Conservation (phyloP, 2,329 filamentous ascomycete species). For the Ascochyta fabae region DNA sequence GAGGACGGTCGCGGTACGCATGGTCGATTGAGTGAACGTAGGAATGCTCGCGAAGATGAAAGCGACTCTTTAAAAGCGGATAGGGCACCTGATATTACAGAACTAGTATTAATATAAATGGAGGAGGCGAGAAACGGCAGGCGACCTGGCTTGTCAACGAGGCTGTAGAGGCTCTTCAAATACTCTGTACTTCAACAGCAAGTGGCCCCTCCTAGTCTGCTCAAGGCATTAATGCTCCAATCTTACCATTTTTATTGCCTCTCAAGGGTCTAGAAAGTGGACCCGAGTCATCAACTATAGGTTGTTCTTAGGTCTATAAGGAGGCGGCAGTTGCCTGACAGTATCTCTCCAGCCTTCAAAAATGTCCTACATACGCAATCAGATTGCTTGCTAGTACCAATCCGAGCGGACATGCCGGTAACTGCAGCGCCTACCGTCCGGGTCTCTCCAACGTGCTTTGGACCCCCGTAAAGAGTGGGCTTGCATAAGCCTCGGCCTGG, state of each 20-base stretch:
- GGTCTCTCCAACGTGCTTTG: constrained; percentile 5
- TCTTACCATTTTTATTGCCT: constrained; percentile 1
- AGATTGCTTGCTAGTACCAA: not conserved
- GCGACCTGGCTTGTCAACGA: constrained; percentile 15
- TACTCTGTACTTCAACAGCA: constrained; percentile 16
- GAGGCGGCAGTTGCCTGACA: constrained; percentile 7
- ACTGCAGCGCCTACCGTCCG: not conserved
- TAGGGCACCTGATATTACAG: constrained; percentile 6
- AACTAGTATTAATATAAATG: constrained; percentile 19
- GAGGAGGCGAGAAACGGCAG: constrained; percentile 11
- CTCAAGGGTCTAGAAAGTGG: constrained; percentile 6
- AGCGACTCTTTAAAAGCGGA: not conserved
- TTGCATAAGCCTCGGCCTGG: constrained; percentile 18
- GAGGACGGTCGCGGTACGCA: constrained; percentile 29
- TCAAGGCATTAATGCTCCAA: constrained; percentile 5
- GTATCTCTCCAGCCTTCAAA: constrained; percentile 11
- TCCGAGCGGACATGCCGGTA: not conserved
- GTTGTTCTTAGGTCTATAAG: constrained; percentile 1
- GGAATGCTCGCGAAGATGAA: not conserved
- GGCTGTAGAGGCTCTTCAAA: constrained; percentile 22
- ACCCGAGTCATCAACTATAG: constrained; percentile 17
- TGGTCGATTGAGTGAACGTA: constrained; percentile 1
- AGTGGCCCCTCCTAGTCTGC: constrained; percentile 7
- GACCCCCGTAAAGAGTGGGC: constrained; percentile 14
- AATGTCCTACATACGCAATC: constrained; percentile 7